Conservation (phyloP, 495 filamentous ascomycete species). For the Amniculicola lignicola region DNA sequence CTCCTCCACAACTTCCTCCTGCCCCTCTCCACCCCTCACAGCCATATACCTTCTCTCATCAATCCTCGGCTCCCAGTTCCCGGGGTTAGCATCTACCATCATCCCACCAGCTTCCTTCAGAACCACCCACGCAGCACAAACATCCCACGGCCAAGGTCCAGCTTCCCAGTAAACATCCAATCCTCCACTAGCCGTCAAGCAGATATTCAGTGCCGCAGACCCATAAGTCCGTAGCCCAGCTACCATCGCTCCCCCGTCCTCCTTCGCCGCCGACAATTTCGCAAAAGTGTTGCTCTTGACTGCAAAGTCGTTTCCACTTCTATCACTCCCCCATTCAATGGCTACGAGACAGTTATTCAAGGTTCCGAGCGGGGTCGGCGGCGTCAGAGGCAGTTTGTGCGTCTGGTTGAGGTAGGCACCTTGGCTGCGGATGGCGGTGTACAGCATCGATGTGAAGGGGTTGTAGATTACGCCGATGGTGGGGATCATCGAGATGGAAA, state of each 20-base stretch:
- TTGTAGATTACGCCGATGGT: slow-evolving; percentile 82
- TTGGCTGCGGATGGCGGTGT: slow-evolving; percentile 64
- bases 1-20: slow-evolving; percentile 74
- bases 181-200: slow-evolving; percentile 72
- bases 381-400: slow-evolving; percentile 53
- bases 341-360: slow-evolving; percentile 63
- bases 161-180: slow-evolving; percentile 91
- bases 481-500: slow-evolving; percentile 61
- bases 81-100: slow-evolving; percentile 74
- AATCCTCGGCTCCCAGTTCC: slow-evolving; percentile 68
- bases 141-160: slow-evolving; percentile 94
- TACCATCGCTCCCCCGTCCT: slow-evolving; percentile 78
- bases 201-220: slow-evolving; percentile 79
- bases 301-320: slow-evolving; percentile 71
- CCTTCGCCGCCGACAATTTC: slow-evolving; percentile 57
- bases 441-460: slow-evolving; percentile 66
- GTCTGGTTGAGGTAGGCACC: slow-evolving; percentile 61
- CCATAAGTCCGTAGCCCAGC: slow-evolving; percentile 73
- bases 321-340: slow-evolving; percentile 75
- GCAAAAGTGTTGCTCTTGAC: slow-evolving; percentile 69
- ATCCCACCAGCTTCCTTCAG: slow-evolving; percentile 79
- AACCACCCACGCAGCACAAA: slow-evolving; percentile 87
- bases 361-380: slow-evolving; percentile 49
- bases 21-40: slow-evolving; percentile 65
- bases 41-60: slow-evolving; percentile 78